Conservation (phyloP, 306 rosid species). For the Acacia acuminata region DNA sequence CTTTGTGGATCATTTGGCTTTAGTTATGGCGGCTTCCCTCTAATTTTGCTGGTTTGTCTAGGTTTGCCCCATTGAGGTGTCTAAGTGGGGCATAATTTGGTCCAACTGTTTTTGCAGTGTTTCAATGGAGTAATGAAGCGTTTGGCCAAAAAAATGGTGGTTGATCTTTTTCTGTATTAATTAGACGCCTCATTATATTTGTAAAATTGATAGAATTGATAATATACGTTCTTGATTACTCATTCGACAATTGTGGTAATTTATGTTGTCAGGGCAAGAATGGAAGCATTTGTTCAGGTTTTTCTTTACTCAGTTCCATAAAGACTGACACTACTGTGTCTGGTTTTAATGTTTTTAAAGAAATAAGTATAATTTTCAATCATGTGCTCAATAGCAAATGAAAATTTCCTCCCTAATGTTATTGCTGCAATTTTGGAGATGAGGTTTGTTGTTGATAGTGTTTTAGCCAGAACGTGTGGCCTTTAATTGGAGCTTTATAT, state of each 20-base stretch:
- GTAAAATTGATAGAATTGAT: neutral
- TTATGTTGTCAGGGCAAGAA: neutral
- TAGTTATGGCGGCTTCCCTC: neutral
- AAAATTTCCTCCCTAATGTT: neutral
- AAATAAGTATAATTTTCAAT: too few species aligned
- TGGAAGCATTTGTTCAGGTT: neutral
- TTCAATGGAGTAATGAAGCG: neutral
- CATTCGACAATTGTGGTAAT: neutral
- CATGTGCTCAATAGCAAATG: neutral
- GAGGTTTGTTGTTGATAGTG: neutral
- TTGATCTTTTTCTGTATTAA: neutral
- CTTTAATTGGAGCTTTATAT: neutral
- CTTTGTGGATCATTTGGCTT: neutral
- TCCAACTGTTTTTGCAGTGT: neutral
- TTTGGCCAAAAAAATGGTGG: neutral
- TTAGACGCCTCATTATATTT: neutral
- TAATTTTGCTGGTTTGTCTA: neutral
- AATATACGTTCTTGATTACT: neutral
- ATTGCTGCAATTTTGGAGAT: too few species aligned
- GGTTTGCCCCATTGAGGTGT: neutral
- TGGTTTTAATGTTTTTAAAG: too few species aligned
- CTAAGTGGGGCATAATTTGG: neutral
- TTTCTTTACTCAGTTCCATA: neutral
- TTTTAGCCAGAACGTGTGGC: neutral
- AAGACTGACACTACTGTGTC: neutral